These are phyloP conservation scores for Betula pendula DNA, from an alignment of 306 rosid genomes.

Conservation along the genomic window DNA sequence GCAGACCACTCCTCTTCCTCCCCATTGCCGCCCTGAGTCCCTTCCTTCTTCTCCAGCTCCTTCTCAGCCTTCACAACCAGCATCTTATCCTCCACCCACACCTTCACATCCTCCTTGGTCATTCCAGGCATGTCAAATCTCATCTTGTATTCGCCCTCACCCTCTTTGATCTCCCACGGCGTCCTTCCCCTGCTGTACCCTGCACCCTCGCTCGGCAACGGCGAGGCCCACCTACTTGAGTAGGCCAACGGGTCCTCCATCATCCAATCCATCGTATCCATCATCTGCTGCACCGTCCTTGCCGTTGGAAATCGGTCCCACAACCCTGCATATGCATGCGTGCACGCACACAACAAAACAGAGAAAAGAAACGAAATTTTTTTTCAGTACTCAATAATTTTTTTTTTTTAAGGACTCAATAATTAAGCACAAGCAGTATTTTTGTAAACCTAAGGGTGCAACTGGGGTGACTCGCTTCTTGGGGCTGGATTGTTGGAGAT, in stretches of 20 bases:
- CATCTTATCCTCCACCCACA: constrained; percentile 88
- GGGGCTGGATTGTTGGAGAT: constrained; percentile 37
- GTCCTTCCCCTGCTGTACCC: constrained; percentile 66
- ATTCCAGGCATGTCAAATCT: constrained; percentile 95
- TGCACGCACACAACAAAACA: not conserved
- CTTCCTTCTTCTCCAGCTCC: constrained; percentile 27
- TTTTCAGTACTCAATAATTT: not conserved
- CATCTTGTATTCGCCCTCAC: constrained; percentile 69
- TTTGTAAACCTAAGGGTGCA: constrained; percentile 50
- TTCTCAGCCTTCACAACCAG: constrained; percentile 76
- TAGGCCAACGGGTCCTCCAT: constrained; percentile 70
- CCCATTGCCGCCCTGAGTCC: not conserved
- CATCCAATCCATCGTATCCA: constrained; percentile 83
- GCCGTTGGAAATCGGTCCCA: constrained; percentile 86
- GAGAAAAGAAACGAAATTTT: not conserved
- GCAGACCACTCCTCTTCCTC: constrained; percentile 58
- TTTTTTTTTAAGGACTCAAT: not conserved
- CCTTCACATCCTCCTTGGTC: constrained; percentile 76
- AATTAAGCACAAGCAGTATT: not conserved
- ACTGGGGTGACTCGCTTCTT: constrained; percentile 42
- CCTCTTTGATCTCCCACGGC: constrained; percentile 87
- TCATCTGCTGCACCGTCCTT: constrained; percentile 74
- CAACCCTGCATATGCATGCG: constrained; percentile 54
- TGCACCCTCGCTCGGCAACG: constrained; percentile 36
- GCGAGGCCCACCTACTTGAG: constrained; percentile 45